phyloP scores from a whole-genome alignment of 2,329 filamentous ascomycete species.

The Penicillium hordei region DNA sequence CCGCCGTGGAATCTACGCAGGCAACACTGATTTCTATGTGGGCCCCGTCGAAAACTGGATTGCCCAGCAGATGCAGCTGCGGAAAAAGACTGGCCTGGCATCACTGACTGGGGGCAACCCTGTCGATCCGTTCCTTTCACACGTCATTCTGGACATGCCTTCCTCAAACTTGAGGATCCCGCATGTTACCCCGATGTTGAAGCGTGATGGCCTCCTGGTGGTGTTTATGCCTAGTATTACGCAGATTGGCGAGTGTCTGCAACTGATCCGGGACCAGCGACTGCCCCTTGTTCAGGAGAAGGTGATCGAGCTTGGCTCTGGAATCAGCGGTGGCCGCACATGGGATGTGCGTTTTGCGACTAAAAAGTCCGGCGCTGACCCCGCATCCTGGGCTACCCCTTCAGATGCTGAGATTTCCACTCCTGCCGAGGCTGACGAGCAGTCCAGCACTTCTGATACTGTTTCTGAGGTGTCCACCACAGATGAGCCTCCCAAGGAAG shows the following conservation, averaged over 20 bases:
- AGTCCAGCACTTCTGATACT: conserved; percentile 3
- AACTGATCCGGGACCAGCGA: conserved; percentile 52
- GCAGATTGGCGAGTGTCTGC: conserved; percentile 67
- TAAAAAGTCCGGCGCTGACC: conserved; percentile 38
- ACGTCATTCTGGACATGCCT: conserved; percentile 73
- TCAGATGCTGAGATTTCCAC: conserved; percentile 16
- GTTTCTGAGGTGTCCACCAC: conserved; percentile 7
- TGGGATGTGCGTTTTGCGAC: conserved; percentile 49
- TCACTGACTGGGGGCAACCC: conserved; percentile 16
- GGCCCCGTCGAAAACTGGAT: conserved; percentile 66
- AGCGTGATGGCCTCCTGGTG: conserved; percentile 63
- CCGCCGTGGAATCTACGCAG: conserved; percentile 66
- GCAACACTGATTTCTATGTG: conserved; percentile 72
- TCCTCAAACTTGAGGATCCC: conserved; percentile 54
- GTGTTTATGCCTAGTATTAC: conserved; percentile 77
- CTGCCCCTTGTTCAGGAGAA: conserved; percentile 55
- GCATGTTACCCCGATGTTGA: conserved; percentile 54
- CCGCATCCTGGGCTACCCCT: conserved; percentile 30
- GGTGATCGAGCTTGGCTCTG: conserved; percentile 48
- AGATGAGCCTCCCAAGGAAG: conserved; percentile 20
- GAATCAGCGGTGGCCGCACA: conserved; percentile 47
- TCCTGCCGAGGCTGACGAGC: conserved; percentile 15
- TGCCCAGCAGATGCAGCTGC: conserved; percentile 49
- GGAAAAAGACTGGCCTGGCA: conserved; percentile 26
- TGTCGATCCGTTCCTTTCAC: conserved; percentile 63